These are phyloP conservation scores for Dendrobium chrysotoxum DNA, from an alignment of 106 monocot species.

Conservation along the genomic window DNA sequence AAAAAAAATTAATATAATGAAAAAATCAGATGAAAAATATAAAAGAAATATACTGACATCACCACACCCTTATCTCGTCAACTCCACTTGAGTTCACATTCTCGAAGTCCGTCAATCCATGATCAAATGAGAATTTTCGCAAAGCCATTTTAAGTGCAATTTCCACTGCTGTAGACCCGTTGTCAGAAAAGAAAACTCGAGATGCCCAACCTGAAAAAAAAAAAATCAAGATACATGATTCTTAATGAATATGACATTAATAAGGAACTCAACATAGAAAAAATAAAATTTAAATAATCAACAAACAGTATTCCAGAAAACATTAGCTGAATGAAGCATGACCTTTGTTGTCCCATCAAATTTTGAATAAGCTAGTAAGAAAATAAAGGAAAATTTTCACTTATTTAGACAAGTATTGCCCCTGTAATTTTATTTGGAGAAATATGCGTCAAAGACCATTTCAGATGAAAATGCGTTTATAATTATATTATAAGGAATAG, in stretches of 20 bases:
- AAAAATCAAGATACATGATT: background rate
- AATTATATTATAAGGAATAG: too few species aligned
- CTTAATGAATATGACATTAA: background rate
- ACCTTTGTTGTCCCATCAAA: background rate
- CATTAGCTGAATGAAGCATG: background rate
- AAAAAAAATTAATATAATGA: background rate
- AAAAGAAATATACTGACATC: background rate
- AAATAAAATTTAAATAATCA: background rate
- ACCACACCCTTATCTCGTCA: constrained; percentile 49
- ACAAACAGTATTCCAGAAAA: background rate
- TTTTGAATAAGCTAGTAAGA: background rate
- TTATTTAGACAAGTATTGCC: too few species aligned
- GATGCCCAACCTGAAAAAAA: constrained; percentile 79
- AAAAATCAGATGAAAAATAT: too few species aligned
- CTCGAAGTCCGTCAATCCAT: constrained; percentile 28
- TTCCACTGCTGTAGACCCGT: constrained; percentile 97
- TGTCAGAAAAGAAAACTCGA: constrained; percentile 88
- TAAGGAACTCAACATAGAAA: background rate
- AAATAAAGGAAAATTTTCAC: background rate
- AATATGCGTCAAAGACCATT: too few species aligned
- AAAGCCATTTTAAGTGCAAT: constrained; percentile 98
- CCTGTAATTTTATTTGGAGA: too few species aligned
- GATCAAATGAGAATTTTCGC: constrained; percentile 66
- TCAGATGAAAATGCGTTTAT: too few species aligned
- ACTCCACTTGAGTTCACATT: constrained; percentile 8